Base-by-base conservation (phyloP, 345 rosid genomes). In the Eutrema japonicum region DNA sequence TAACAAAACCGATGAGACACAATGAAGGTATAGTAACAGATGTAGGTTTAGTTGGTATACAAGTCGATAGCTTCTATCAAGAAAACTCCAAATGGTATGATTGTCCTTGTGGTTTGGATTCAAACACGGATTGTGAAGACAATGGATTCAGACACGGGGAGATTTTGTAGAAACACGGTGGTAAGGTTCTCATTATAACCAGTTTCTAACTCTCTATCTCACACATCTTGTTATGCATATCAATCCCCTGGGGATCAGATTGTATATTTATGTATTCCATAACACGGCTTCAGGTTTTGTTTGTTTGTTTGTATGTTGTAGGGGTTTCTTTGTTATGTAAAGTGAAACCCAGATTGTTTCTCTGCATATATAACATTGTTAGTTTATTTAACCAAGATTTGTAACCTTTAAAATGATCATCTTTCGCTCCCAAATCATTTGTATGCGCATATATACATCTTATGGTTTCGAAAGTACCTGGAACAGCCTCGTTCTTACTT, bases 1-100 rank as follows among this genome's bases (percentile, higher is more conserved):
- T 90, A 84, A 79, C 91, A 51, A 96, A 92, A 91, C 86, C 90
- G 74, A 52, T 89, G 83, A 87, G 88, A 74, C 91, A 88, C 18
- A 62, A 62, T 46, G 79, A 86, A 74, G 83, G 83, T 80, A 86
- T 89, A 77, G 98, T 83, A 70, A 80, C 90, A 71, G 98, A 92
- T 85, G 93, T 92, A 82, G 81, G 96, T 82, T 92, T 92, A 60
- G 94, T 81, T 53, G 93, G 89, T 80, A 83, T 95, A 80, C 99
- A 91, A 74, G 99, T 92, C 13, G 97, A 95, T 77, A 87, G 98
- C 86, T 95, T 95, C 84, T 95, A 92, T 79, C 99, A 87, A 64
- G 99, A 95, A 40, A 90, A 87, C 81, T 70, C 92, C 26, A 95
- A 95, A 64, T 95, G 98, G 98, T 92, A 86, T 70, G 99, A 95